Evolutionary conservation across 2,329 filamentous ascomycete genomes (phyloP).

Genomic region (Colletotrichum kahawae): DNA sequence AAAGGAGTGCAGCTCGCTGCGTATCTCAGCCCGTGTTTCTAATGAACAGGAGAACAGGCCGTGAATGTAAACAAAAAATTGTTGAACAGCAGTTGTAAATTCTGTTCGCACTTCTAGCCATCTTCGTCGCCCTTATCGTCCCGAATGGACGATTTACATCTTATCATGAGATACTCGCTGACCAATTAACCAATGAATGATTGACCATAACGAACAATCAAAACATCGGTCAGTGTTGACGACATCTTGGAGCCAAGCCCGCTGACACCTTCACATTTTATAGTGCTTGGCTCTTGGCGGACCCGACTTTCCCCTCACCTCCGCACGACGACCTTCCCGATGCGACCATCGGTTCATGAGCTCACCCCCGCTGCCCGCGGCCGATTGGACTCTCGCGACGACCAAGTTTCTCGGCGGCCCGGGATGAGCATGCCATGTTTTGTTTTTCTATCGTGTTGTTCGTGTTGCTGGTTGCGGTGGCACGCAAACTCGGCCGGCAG

Average conservation of each 20-base stretch:
- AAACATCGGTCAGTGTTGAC: not conserved
- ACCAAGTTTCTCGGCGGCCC: constrained; percentile 1
- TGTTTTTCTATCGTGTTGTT: not conserved
- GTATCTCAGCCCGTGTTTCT: too few relatives aligned
- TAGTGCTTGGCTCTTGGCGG: constrained; percentile 19
- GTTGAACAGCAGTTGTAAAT: not conserved
- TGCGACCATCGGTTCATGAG: constrained; percentile 2
- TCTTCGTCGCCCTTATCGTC: too few relatives aligned
- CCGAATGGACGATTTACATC: too few relatives aligned
- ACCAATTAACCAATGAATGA: too few relatives aligned
- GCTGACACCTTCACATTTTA: not conserved
- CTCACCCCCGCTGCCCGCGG: not conserved
- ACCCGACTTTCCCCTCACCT: constrained; percentile 11
- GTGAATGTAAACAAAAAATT: too few relatives aligned
- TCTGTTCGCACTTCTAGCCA: too few relatives aligned
- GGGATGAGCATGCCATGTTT: constrained; percentile 13
- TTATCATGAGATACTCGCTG: too few relatives aligned
- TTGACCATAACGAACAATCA: too few relatives aligned
- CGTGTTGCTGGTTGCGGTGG: not conserved
- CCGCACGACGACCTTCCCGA: constrained; percentile 15
- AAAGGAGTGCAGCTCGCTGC: too few relatives aligned
- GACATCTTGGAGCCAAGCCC: not conserved
- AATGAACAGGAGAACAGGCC: too few relatives aligned
- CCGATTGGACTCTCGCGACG: not conserved
- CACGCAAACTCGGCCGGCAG: not conserved